These are phyloP conservation scores for Nitzschia palea DNA, from an alignment of 108 stramenopile genomes.

Conservation along the genomic window DNA sequence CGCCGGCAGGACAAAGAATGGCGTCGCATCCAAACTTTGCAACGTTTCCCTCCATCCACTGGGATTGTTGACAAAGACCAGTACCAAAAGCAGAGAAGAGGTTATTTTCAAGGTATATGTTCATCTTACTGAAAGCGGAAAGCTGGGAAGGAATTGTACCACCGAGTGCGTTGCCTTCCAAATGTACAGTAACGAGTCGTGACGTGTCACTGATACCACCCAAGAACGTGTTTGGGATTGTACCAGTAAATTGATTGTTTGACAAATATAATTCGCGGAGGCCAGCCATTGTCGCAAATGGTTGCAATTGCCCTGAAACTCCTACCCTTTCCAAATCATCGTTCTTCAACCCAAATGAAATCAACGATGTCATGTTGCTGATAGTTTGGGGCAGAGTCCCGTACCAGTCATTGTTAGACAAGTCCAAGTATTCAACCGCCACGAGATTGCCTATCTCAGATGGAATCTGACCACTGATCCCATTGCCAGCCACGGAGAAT, in stretches of 20 bases:
- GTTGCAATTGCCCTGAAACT: conserved; percentile 55
- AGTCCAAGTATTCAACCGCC: conserved; percentile 40
- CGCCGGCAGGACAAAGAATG: conserved; percentile 67
- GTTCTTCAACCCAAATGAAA: conserved; percentile 28
- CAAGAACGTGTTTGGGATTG: conserved; percentile 34
- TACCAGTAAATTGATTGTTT: conserved; percentile 36
- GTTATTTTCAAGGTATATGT: conserved; percentile 75
- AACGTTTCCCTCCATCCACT: conserved; percentile 71
- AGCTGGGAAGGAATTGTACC: conserved; percentile 45
- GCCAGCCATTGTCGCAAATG: conserved; percentile 45
- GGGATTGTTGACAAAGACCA: conserved; percentile 53
- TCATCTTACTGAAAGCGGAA: conserved; percentile 42
- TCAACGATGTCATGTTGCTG: conserved; percentile 26
- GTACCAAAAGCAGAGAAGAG: conserved; percentile 51
- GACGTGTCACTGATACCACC: conserved; percentile 38
- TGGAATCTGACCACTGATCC: conserved; percentile 66
- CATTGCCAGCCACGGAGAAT: conserved; percentile 59
- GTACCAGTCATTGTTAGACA: conserved; percentile 45
- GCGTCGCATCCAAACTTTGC: conserved; percentile 60
- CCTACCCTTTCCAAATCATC: conserved; percentile 41
- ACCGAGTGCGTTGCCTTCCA: conserved; percentile 38
- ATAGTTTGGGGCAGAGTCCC: conserved; percentile 37
- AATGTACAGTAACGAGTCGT: conserved; percentile 40
- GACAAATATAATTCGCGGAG: conserved; percentile 37
- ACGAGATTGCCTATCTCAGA: conserved; percentile 49